phyloP scores from a whole-genome alignment of 345 rosid genomes.

The Cardamine chenopodiifolia region DNA sequence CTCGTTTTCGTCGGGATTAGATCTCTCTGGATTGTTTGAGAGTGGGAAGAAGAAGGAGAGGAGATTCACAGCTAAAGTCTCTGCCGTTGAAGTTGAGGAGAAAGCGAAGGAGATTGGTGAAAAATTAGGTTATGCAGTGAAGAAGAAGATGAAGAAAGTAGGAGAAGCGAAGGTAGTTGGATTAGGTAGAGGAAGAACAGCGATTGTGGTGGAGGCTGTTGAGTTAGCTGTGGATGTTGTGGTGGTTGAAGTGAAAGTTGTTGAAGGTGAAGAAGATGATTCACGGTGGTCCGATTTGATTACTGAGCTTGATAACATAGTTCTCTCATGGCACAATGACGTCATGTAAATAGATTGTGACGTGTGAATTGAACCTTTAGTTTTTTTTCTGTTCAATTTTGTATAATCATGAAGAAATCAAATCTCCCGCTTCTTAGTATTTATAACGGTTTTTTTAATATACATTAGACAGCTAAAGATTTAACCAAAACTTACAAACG shows the following conservation, averaged over 20 bases:
- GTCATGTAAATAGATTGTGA: constrained; percentile 41
- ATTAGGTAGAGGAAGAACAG: constrained; percentile 65
- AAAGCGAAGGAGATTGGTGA: constrained; percentile 65
- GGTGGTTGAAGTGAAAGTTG: constrained; percentile 68
- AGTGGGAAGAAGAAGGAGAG: constrained; percentile 49
- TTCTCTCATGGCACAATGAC: constrained; percentile 67
- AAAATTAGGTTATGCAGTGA: constrained; percentile 64
- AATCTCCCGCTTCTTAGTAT: constrained; percentile 3
- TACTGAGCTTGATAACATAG: constrained; percentile 64
- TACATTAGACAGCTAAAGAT: too few species aligned
- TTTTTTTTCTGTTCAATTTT: neutral
- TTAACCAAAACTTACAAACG: neutral
- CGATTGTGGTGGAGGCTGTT: constrained; percentile 55
- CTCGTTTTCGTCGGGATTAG: constrained; percentile 70
- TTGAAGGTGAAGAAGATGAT: constrained; percentile 58
- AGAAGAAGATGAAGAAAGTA: constrained; percentile 61
- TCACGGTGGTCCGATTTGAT: constrained; percentile 70
- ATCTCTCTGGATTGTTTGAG: constrained; percentile 80
- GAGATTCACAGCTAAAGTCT: constrained; percentile 65
- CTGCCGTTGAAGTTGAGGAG: constrained; percentile 56
- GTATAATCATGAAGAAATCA: constrained; percentile 23
- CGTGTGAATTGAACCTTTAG: constrained; percentile 3
- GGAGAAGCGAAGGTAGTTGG: constrained; percentile 39
- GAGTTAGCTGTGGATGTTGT: constrained; percentile 53
- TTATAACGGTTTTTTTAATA: constrained; percentile 2